Conservation (phyloP, 2,329 filamentous ascomycete genomes). For the Ophiocordyceps camponoti-leonardi region DNA sequence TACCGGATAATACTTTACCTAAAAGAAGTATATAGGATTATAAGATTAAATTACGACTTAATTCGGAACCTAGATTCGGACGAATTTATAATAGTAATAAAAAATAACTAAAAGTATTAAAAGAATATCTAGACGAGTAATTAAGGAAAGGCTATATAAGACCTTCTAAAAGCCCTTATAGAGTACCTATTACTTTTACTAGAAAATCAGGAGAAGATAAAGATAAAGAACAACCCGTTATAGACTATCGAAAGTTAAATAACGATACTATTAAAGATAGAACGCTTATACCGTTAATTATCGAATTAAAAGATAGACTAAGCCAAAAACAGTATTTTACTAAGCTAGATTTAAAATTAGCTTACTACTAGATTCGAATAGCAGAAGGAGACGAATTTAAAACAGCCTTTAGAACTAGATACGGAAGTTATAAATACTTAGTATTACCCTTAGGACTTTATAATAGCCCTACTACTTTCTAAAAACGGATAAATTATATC, state of each 20-base stretch:
- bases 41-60: background rate
- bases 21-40: background rate
- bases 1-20: background rate
- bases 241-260: slow-evolving; percentile 5
- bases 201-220: background rate
- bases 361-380: background rate
- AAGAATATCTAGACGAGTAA: background rate
- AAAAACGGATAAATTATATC: background rate
- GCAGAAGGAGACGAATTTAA: slow-evolving; percentile 14
- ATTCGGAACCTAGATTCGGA: background rate
- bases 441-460: slow-evolving; percentile 13
- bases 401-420: slow-evolving; percentile 15
- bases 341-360: background rate
- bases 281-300: slow-evolving; percentile 7
- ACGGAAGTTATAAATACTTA: slow-evolving; percentile 15
- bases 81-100: background rate
- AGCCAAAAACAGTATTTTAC: slow-evolving; percentile 1
- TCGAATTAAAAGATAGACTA: slow-evolving; percentile 6
- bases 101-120: background rate
- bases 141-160: background rate
- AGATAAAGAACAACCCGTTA: slow-evolving; percentile 2
- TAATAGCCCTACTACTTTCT: slow-evolving; percentile 5
- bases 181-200: background rate
- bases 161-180: background rate
- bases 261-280: slow-evolving; percentile 9